Conservation (phyloP, 1,284 basidiomycete species). For the Kwoniella shivajii region DNA sequence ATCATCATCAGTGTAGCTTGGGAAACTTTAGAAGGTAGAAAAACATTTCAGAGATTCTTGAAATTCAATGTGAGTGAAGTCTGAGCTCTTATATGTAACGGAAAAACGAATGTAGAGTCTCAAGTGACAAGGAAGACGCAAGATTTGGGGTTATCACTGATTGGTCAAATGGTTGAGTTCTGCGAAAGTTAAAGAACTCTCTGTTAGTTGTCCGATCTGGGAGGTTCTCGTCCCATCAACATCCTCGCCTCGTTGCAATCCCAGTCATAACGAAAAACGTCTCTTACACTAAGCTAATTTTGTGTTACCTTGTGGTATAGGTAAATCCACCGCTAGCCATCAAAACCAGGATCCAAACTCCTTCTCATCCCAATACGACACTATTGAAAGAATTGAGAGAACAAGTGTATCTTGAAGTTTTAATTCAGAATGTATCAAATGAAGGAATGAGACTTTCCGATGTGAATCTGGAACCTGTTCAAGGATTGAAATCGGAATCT, state of each 20-base stretch:
- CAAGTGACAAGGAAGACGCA: no score
- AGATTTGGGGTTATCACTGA: no score
- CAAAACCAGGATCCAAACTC: slow-evolving; percentile 80
- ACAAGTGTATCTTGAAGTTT: slow-evolving; percentile 81
- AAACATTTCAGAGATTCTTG: slow-evolving; percentile 82
- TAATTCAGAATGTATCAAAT: slow-evolving; percentile 79
- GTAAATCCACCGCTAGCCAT: slow-evolving; percentile 84
- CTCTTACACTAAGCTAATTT: no score
- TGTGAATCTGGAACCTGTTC: slow-evolving; percentile 71
- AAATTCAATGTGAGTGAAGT: slow-evolving; percentile 82
- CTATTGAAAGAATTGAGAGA: slow-evolving; percentile 66
- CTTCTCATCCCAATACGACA: slow-evolving; percentile 69
- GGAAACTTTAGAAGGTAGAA: slow-evolving; percentile 62
- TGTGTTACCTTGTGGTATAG: no score
- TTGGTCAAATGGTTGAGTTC: no score
- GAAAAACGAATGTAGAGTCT: background rate
- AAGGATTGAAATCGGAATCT: slow-evolving; percentile 61
- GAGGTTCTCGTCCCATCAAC: no score
- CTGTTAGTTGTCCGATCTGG: no score
- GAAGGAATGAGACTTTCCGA: slow-evolving; percentile 74
- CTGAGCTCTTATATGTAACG: no score
- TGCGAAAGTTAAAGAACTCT: no score
- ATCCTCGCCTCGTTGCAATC: no score
- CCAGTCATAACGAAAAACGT: no score
- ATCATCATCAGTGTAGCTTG: slow-evolving; percentile 48